Conservation (phyloP, 2,329 filamentous ascomycete species). For the Colletotrichum cereale region DNA sequence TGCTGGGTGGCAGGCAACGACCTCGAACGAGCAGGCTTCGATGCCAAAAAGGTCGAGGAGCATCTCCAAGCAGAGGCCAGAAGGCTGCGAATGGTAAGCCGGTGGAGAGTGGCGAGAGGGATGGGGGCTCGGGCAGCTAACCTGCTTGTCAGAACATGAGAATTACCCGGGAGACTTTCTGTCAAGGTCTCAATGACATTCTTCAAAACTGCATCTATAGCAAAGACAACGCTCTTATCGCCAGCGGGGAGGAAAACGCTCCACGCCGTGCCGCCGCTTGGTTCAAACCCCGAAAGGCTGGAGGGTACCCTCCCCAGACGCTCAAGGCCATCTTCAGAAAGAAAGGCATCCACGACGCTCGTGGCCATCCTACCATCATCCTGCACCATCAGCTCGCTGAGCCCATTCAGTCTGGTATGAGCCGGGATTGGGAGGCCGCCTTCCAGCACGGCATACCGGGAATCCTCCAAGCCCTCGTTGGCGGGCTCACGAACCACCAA, state of each 20-base stretch:
- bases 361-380: background rate
- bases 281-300: background rate
- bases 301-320: background rate
- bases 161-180: background rate
- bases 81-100: background rate
- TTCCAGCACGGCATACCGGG: background rate
- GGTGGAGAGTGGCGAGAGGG: too few species aligned
- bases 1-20: background rate
- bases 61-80: background rate
- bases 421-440: background rate
- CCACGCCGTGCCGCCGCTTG: background rate
- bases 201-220: background rate
- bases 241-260: background rate
- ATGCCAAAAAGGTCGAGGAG: background rate
- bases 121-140: background rate
- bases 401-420: background rate
- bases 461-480: background rate
- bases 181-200: background rate
- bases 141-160: background rate
- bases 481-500: background rate
- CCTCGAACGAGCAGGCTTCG: background rate
- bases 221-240: background rate
- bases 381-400: background rate
- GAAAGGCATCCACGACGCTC: accelerated
- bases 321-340: background rate